Evolutionary conservation across 805 yeast genomes (phyloP).

Genomic region (Wickerhamomyces bovis): DNA sequence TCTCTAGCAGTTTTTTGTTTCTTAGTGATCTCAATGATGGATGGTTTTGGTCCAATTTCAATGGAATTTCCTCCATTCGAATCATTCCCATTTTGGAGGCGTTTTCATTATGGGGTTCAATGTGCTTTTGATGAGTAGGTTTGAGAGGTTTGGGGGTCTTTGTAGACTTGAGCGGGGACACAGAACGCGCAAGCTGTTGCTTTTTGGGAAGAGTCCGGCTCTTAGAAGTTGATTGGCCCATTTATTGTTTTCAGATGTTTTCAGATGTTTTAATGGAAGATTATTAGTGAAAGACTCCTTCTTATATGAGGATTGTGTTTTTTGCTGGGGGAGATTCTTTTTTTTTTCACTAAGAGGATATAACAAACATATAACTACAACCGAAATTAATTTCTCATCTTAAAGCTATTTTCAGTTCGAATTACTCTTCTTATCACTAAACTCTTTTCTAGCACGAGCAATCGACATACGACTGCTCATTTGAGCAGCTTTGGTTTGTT

Average conservation of each 20-base stretch:
- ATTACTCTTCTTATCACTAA: too few relatives aligned
- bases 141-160: constrained; percentile 15
- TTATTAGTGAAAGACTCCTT: too few relatives aligned
- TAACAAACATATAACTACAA: too few relatives aligned
- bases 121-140: neutral
- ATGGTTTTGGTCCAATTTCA: constrained; percentile 15
- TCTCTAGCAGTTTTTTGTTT: constrained; percentile 13
- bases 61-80: constrained; percentile 14
- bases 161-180: neutral
- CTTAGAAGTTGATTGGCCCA: neutral
- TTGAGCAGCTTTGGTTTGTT: neutral
- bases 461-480: neutral
- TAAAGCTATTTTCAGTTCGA: too few relatives aligned
- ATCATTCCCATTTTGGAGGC: constrained; percentile 14
- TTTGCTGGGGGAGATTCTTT: too few relatives aligned
- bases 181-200: neutral
- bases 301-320: too few relatives aligned
- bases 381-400: too few relatives aligned
- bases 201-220: neutral
- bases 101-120: constrained; percentile 2
- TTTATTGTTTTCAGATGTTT: too few relatives aligned
- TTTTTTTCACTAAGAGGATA: too few relatives aligned
- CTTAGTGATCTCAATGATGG: constrained; percentile 15
- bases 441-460: neutral
- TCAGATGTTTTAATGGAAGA: too few relatives aligned